These are phyloP conservation scores for Notholithocarpus densiflorus DNA, from an alignment of 306 rosid genomes.

Conservation along the genomic window DNA sequence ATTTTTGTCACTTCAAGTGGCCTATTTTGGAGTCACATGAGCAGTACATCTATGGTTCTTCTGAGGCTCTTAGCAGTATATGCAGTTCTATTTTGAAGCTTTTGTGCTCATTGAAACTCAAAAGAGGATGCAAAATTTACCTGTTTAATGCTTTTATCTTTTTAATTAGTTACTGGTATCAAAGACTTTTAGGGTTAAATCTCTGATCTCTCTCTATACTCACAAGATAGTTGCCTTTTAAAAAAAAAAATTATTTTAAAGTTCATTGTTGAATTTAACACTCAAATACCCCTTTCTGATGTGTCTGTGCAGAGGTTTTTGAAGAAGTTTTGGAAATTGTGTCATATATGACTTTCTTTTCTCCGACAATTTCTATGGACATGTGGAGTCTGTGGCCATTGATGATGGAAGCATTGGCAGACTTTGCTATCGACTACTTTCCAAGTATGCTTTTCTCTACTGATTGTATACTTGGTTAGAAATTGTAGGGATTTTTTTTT, in stretches of 20 bases:
- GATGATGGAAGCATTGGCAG: slow-evolving; percentile 91
- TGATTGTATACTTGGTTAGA: background rate
- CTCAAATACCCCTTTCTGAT: background rate
- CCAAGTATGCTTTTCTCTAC: slow-evolving; percentile 52
- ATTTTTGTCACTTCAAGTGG: background rate
- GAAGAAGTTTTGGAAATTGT: slow-evolving; percentile 97
- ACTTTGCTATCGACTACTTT: slow-evolving; percentile 93
- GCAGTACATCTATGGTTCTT: background rate
- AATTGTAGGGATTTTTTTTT: background rate
- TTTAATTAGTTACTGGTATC: background rate
- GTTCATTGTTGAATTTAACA: background rate
- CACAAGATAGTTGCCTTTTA: background rate
- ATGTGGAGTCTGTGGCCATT: slow-evolving; percentile 99
- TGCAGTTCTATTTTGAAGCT: background rate
- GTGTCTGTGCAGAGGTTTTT: slow-evolving; percentile 78
- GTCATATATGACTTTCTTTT: slow-evolving; percentile 92
- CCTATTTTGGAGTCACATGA: background rate
- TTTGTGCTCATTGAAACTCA: background rate
- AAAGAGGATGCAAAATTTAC: background rate
- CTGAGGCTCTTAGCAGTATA: background rate
- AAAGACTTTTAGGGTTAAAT: background rate
- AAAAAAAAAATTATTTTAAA: background rate
- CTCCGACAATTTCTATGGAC: slow-evolving; percentile 86
- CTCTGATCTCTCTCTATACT: too few relatives aligned
- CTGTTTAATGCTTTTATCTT: background rate